Conservation (phyloP, 345 rosid genomes). For the Anastatica hierochuntica region DNA sequence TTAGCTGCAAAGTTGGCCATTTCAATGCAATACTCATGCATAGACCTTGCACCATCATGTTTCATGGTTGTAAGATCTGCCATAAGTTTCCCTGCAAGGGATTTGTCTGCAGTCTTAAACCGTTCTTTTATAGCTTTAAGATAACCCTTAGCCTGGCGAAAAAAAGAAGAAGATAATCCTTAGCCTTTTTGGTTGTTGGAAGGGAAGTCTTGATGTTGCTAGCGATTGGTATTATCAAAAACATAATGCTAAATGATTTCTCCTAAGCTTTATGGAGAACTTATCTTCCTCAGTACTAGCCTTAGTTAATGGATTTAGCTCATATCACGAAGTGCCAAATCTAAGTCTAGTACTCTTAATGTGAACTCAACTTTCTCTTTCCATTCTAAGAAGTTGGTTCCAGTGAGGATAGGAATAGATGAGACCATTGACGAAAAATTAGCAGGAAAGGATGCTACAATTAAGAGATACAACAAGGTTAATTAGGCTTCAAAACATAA, state of each 20-base stretch:
- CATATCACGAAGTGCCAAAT: not conserved
- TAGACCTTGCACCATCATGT: no score
- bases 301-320: not conserved
- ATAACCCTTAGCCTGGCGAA: no score
- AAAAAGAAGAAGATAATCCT: no score
- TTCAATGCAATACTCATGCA: not conserved
- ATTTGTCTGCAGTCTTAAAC: not conserved
- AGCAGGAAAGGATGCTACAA: not conserved
- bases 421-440: not conserved
- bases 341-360: not conserved
- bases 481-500: not conserved
- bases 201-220: not conserved
- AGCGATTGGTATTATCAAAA: not conserved
- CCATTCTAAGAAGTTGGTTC: constrained; percentile 1
- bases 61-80: not conserved
- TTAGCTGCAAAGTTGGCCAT: not conserved
- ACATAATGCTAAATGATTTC: not conserved
- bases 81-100: not conserved
- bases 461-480: not conserved
- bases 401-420: not conserved
- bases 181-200: not conserved
- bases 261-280: not conserved
- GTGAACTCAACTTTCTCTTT: constrained; percentile 1
- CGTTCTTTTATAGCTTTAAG: not conserved
- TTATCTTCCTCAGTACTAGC: not conserved